Conservation (phyloP, 2,329 filamentous ascomycete species). For the Pseudogymnoascus sp. region DNA sequence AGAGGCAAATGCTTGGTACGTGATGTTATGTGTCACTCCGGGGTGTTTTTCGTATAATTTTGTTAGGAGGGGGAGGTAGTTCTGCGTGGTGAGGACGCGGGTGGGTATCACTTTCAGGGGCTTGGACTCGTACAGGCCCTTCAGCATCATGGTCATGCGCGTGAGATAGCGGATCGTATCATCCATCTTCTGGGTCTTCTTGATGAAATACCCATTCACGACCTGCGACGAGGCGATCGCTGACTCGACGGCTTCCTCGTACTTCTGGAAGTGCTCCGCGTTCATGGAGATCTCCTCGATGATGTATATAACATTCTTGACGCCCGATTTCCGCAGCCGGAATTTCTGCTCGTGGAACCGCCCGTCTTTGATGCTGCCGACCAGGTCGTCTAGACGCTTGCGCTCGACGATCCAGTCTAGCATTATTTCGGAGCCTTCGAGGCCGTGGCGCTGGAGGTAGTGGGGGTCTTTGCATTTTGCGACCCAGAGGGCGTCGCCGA, state of each 20-base stretch:
- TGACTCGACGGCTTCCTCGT: conserved; percentile 62
- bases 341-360: conserved; percentile 83
- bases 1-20: conserved; percentile 64
- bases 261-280: conserved; percentile 45
- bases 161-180: conserved; percentile 72
- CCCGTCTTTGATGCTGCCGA: conserved; percentile 76
- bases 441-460: conserved; percentile 50
- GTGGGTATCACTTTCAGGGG: conserved; percentile 61
- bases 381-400: conserved; percentile 72
- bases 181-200: conserved; percentile 68
- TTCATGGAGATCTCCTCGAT: conserved; percentile 67
- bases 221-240: conserved; percentile 73
- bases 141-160: conserved; percentile 63
- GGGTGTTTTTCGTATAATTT: conserved; percentile 51
- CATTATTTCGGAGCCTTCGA: conserved; percentile 63
- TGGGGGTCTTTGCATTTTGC: conserved; percentile 61
- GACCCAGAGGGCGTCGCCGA: conserved; percentile 75
- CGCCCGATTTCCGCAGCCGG: conserved; percentile 62
- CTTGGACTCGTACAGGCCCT: conserved; percentile 55
- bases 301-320: conserved; percentile 73
- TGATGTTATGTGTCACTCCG: conserved; percentile 52
- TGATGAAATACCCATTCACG: conserved; percentile 72
- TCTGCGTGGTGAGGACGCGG: conserved; percentile 52
- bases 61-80: conserved; percentile 59
- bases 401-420: conserved; percentile 77